Conservation (phyloP, 108 stramenopile genomes). For the Tribonema minus region DNA sequence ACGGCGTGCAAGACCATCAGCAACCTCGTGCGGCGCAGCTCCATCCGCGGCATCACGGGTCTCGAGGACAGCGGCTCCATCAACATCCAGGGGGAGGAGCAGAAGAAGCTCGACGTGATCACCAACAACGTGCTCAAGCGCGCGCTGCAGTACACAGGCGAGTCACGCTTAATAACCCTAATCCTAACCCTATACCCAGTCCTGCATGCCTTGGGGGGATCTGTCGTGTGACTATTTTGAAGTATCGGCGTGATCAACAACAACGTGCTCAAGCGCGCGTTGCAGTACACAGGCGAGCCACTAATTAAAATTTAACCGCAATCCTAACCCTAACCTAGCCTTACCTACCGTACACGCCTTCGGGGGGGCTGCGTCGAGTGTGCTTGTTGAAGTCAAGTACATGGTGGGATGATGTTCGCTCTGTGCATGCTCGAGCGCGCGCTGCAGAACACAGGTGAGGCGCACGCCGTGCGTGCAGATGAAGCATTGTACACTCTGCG, state of each 20-base stretch:
- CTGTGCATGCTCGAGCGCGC: neutral
- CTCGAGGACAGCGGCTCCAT: conserved; percentile 56
- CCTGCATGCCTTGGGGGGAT: no score
- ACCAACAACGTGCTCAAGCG: conserved; percentile 56
- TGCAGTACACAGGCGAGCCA: conserved; percentile 23
- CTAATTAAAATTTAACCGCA: neutral
- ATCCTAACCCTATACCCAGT: neutral
- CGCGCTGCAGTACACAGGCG: conserved; percentile 27
- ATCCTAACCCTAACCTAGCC: neutral
- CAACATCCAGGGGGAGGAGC: conserved; percentile 74
- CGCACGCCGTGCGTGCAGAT: neutral
- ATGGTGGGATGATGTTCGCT: no score
- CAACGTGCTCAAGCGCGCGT: conserved; percentile 48
- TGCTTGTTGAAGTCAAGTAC: conserved; percentile 7
- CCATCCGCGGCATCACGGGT: conserved; percentile 58
- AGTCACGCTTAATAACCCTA: neutral
- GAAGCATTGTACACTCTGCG: no score
- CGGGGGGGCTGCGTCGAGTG: no score
- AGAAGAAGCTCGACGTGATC: conserved; percentile 62
- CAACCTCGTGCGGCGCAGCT: conserved; percentile 31
- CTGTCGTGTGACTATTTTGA: conserved; percentile 3
- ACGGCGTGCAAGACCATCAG: conserved; percentile 63
- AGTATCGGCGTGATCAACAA: no score
- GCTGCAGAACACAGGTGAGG: neutral
- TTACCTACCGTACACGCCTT: no score